A percentile compares a stretch with the other conserved stretches of the same genome.
Conservation (phyloP, 257 asterid species). For the Solanum phureja region DNA sequence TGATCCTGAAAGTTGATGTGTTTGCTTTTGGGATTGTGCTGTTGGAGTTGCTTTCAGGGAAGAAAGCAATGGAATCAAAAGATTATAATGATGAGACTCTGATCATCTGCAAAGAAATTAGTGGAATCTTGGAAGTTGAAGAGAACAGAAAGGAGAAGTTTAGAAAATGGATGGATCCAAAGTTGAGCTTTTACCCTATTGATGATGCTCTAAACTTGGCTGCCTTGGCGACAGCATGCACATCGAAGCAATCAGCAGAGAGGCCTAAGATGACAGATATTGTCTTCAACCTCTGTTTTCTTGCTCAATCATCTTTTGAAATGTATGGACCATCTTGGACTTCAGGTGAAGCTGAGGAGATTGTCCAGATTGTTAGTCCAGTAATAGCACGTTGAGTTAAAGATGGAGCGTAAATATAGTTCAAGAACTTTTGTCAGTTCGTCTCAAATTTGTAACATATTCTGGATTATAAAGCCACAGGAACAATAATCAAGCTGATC, state of each 20-base stretch:
- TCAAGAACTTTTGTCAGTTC: neutral
- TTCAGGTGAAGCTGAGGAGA: conserved; percentile 40
- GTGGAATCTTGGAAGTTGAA: conserved; percentile 37
- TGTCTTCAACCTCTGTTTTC: conserved; percentile 48
- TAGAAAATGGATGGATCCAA: conserved; percentile 64
- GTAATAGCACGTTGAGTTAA: conserved; percentile 34
- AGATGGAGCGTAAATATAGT: neutral
- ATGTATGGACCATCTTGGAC: conserved; percentile 27
- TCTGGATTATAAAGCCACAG: neutral
- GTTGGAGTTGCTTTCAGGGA: conserved; percentile 64
- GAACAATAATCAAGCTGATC: neutral
- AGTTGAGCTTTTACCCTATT: conserved; percentile 26
- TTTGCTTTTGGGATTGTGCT: conserved; percentile 64
- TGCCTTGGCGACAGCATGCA: conserved; percentile 52
- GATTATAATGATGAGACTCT: conserved; percentile 31
- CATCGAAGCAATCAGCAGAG: conserved; percentile 42
- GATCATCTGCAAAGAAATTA: conserved; percentile 51
- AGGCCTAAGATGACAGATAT: conserved; percentile 64
- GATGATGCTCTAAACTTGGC: conserved; percentile 69
- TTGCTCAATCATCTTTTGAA: conserved; percentile 45
- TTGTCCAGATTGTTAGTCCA: conserved; percentile 29
- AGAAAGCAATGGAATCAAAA: conserved; percentile 41
- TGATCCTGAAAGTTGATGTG: conserved; percentile 51
- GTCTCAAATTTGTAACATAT: neutral
- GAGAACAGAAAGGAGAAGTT: conserved; percentile 42